Conservation (phyloP, 2,329 filamentous ascomycete genomes). For the Raffaelea albimanens region DNA sequence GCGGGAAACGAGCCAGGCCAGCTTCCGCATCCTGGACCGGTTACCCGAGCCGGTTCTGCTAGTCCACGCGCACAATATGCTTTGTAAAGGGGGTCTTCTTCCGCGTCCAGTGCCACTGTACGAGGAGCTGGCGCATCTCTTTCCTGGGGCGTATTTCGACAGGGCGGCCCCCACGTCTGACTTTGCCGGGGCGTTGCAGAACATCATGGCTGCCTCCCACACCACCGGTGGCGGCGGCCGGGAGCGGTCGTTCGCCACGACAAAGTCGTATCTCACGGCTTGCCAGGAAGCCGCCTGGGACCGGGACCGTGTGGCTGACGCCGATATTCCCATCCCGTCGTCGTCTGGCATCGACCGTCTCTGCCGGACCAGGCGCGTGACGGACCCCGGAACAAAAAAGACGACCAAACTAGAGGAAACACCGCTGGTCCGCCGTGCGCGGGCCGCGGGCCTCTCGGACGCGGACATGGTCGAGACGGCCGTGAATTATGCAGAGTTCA, state of each 20-base stretch:
- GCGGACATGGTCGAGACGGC: too few relatives aligned
- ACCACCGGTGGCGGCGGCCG: neutral
- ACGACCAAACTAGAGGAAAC: too few relatives aligned
- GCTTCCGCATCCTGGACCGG: neutral
- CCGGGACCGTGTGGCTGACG: neutral
- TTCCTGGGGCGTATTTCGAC: neutral
- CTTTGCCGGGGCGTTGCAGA: neutral
- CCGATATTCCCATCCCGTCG: too few relatives aligned
- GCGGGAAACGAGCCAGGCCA: neutral
- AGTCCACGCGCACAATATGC: neutral
- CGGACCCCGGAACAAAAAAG: too few relatives aligned
- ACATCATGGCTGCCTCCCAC: neutral
- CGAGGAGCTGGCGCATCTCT: neutral
- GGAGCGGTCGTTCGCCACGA: neutral
- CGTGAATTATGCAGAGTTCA: too few relatives aligned
- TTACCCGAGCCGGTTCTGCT: neutral
- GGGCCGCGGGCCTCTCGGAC: too few relatives aligned
- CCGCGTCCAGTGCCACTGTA: neutral
- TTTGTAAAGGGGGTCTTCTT: neutral
- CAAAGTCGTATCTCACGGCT: neutral
- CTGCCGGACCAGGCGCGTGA: too few relatives aligned
- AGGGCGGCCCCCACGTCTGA: neutral
- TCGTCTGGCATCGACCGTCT: too few relatives aligned
- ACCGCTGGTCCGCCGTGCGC: too few relatives aligned
- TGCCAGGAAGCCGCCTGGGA: neutral